Conservation (phyloP, 495 filamentous ascomycete genomes). For the Darksidea phi region DNA sequence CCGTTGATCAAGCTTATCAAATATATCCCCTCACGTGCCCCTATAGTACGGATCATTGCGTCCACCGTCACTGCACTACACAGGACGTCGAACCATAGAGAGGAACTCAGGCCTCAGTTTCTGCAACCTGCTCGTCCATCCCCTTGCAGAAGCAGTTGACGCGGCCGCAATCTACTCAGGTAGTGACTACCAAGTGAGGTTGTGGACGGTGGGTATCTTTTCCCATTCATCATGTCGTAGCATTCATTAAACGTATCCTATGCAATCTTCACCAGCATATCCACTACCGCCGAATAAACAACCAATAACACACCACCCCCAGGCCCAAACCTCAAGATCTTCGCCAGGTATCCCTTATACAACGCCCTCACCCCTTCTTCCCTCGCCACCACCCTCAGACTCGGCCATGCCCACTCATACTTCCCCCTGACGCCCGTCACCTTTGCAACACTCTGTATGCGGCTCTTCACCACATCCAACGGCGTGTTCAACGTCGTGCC, state of each 20-base stretch:
- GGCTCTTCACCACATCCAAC: slow-evolving; percentile 32
- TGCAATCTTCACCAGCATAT: slow-evolving; percentile 14
- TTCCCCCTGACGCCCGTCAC: slow-evolving; percentile 19
- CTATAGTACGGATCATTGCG: slow-evolving; percentile 17
- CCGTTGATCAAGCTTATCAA: slow-evolving; percentile 20
- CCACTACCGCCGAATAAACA: slow-evolving; percentile 23
- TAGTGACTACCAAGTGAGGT: no score
- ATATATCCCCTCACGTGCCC: no score
- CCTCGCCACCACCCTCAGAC: slow-evolving; percentile 22
- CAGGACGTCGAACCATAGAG: not conserved
- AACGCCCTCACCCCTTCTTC: slow-evolving; percentile 29
- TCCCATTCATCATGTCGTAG: not conserved
- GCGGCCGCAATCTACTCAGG: no score
- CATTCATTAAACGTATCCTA: not conserved
- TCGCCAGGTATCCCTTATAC: slow-evolving; percentile 31
- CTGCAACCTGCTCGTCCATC: no score
- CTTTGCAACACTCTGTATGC: slow-evolving; percentile 31
- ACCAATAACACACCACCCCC: slow-evolving; percentile 28
- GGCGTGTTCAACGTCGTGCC: slow-evolving; percentile 32
- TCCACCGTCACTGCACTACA: not conserved
- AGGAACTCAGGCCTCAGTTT: no score
- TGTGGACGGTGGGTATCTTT: not conserved
- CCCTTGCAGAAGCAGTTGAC: no score
- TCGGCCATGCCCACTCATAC: slow-evolving; percentile 33
- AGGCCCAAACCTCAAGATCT: slow-evolving; percentile 31